A percentile compares a stretch with the other conserved stretches of the same genome.
Evolutionary conservation across 2,329 filamentous ascomycete species (phyloP).

Genomic region (Trematosphaeria pertusa): DNA sequence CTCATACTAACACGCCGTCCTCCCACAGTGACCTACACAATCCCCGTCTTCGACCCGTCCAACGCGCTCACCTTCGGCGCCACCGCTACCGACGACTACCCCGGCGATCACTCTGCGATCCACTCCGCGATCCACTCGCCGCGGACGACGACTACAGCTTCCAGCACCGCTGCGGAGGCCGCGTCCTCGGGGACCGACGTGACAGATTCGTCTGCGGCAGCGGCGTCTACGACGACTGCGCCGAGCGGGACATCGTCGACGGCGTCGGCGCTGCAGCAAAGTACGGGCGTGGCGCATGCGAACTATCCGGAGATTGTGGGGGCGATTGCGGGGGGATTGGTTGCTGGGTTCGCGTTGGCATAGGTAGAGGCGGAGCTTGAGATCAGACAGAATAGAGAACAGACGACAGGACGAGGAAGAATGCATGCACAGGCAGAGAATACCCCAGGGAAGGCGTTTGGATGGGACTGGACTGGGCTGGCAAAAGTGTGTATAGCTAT

Average conservation of each 20-base stretch:
- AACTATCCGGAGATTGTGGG: constrained; percentile 25
- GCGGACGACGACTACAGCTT: no score
- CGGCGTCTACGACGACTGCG: constrained; percentile 9
- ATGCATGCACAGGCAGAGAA: no score
- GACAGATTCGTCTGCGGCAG: not conserved
- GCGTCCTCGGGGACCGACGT: no score
- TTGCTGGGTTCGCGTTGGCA: constrained; percentile 28
- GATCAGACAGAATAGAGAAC: not conserved
- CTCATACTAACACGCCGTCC: no score
- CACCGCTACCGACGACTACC: not conserved
- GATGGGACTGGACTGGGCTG: no score
- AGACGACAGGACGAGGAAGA: no score
- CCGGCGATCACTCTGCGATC: not conserved
- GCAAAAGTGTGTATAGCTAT: no score
- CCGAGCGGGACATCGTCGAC: constrained; percentile 15
- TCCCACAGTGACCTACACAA: not conserved
- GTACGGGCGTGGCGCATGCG: constrained; percentile 25
- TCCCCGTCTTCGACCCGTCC: not conserved
- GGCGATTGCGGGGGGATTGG: constrained; percentile 26
- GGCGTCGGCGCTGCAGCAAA: constrained; percentile 17
- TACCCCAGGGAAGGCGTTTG: no score
- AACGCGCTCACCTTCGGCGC: not conserved
- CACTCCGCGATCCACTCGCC: no score
- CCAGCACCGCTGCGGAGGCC: no score
- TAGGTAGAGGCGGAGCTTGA: constrained; percentile 8